These are phyloP conservation scores for Yarrowia phangngaensis DNA, from an alignment of 805 yeast genomes.

Conservation along the genomic window DNA sequence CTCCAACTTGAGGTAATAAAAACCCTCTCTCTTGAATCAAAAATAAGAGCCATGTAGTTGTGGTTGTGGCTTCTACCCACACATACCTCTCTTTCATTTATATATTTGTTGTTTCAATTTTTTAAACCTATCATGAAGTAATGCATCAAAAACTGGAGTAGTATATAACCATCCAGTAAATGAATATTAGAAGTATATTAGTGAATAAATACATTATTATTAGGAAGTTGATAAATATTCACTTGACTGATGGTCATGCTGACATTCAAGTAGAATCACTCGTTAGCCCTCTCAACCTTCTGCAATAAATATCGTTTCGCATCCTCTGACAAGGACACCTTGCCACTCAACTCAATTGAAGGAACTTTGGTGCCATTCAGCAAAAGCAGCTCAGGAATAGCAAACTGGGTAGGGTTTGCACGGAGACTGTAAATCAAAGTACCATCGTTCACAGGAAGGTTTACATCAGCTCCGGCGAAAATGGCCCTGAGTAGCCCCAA, in stretches of 20 bases:
- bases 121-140: too few relatives aligned
- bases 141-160: too few relatives aligned
- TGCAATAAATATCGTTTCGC: conserved; percentile 23
- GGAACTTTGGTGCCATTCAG: conserved; percentile 41
- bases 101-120: too few relatives aligned
- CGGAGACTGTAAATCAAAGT: conserved; percentile 39
- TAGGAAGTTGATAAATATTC: conserved; percentile 22
- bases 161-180: too few relatives aligned
- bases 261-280: too few relatives aligned
- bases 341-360: conserved; percentile 13
- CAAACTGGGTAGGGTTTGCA: conserved; percentile 35
- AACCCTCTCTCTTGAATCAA: too few relatives aligned
- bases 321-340: conserved; percentile 10
- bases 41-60: too few relatives aligned
- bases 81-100: too few relatives aligned
- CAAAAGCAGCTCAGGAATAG: conserved; percentile 42
- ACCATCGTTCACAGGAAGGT: conserved; percentile 31
- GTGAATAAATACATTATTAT: neutral
- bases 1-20: too few relatives aligned
- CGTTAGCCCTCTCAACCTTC: conserved; percentile 24
- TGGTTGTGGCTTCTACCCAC: too few relatives aligned
- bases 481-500: conserved; percentile 37
- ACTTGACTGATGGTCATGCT: too few relatives aligned
- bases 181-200: too few relatives aligned
- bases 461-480: conserved; percentile 43